These are phyloP conservation scores for Furcasterigmium furcatum DNA, from an alignment of 2,329 filamentous ascomycete species.

Conservation along the genomic window DNA sequence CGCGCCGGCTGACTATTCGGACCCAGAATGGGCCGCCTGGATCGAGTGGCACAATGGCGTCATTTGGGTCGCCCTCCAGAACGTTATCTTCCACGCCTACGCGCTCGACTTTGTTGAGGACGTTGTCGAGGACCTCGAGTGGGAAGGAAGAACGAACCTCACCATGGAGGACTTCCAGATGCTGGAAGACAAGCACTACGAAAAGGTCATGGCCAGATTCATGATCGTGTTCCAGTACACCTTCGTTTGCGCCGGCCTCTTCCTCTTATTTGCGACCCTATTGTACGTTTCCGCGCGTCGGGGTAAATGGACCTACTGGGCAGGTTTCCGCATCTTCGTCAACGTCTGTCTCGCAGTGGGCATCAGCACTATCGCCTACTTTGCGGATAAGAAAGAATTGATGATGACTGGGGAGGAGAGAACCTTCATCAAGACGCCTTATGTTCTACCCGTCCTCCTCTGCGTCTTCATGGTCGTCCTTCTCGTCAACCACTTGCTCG, in stretches of 20 bases:
- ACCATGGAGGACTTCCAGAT: slow-evolving; percentile 14
- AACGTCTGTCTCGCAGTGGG: slow-evolving; percentile 24
- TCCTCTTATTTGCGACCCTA: slow-evolving; percentile 25
- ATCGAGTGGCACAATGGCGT: background rate
- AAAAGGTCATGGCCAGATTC: background rate
- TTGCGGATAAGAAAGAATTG: slow-evolving; percentile 10
- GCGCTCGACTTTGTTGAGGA: slow-evolving; percentile 24
- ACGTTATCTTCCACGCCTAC: slow-evolving; percentile 5
- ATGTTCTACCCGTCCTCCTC: background rate
- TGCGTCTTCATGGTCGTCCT: slow-evolving; percentile 1
- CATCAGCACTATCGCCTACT: slow-evolving; percentile 19
- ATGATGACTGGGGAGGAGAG: background rate
- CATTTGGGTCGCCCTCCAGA: slow-evolving; percentile 2
- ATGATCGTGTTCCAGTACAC: slow-evolving; percentile 27
- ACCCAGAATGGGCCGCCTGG: no score
- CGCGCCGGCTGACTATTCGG: no score
- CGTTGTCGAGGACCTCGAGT: slow-evolving; percentile 12
- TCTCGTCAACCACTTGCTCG: slow-evolving; percentile 1
- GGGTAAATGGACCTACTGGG: slow-evolving; percentile 25
- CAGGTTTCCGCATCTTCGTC: slow-evolving; percentile 22
- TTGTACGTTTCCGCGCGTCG: slow-evolving; percentile 25
- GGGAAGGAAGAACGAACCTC: slow-evolving; percentile 11
- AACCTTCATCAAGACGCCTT: background rate
- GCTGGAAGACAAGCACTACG: slow-evolving; percentile 11
- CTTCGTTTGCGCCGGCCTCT: slow-evolving; percentile 26